Percentiles rank a stretch among this genome's conserved stretches.
Conservation (phyloP, 1,284 basidiomycete genomes). For the Pholiota adiposa region DNA sequence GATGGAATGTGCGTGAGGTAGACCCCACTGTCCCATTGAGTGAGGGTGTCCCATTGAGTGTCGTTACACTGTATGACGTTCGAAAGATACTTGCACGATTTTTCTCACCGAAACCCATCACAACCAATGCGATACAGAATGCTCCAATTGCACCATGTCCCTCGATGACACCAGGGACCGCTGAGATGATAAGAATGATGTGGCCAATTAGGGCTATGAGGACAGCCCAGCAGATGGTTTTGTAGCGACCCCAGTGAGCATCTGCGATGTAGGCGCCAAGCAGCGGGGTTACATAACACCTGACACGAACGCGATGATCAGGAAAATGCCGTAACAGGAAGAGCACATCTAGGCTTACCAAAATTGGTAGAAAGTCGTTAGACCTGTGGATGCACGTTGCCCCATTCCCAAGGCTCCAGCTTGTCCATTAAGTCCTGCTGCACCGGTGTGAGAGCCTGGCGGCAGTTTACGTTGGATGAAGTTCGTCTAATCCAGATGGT, state of each 20-base stretch:
- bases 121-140: slow-evolving; percentile 68
- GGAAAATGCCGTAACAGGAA: not conserved
- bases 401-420: slow-evolving; percentile 76
- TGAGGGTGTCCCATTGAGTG: too few relatives aligned
- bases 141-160: slow-evolving; percentile 60
- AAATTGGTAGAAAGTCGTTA: slow-evolving; percentile 43
- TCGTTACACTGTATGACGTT: too few relatives aligned
- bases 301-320: slow-evolving; percentile 5
- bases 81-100: not conserved
- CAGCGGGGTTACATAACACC: slow-evolving; percentile 25
- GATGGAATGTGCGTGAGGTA: too few relatives aligned
- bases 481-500: slow-evolving; percentile 67
- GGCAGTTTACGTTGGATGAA: slow-evolving; percentile 77
- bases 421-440: slow-evolving; percentile 54
- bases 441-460: slow-evolving; percentile 67
- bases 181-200: slow-evolving; percentile 73
- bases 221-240: slow-evolving; percentile 28
- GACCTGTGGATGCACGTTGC: slow-evolving; percentile 70
- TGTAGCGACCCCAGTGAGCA: slow-evolving; percentile 28
- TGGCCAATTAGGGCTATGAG: slow-evolving; percentile 59
- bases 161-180: slow-evolving; percentile 73
- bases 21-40: too few relatives aligned
- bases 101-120: slow-evolving; percentile 57
- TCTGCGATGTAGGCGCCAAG: slow-evolving; percentile 31
- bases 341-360: slow-evolving; percentile 21